Base-by-base conservation (phyloP, 495 filamentous ascomycete species). In the Aspergillus conjunctus region DNA sequence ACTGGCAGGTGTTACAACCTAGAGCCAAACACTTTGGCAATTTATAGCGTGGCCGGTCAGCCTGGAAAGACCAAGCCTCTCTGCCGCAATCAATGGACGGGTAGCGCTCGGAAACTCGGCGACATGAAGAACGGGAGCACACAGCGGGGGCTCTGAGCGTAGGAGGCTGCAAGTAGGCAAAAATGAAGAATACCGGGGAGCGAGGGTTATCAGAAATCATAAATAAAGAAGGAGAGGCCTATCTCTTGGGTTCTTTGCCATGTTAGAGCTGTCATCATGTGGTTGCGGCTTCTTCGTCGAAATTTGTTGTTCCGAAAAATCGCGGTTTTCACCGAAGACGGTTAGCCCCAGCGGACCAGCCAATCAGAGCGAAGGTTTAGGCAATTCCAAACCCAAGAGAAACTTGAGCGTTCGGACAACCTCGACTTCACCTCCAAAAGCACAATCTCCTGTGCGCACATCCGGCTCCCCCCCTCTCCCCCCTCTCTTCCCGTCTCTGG, bases 291-390 rank as follows among this genome's bases (percentile, higher is more conserved):
- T 31, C 52, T 37, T 55, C 20, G 26, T 22, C 66, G 32, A 61
- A 63, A 61, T 62, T 57, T 63, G 62, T 59, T 64, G 67, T 72
- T 70, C 68, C 68, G 71, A 71, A 68, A 70, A 69, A 41, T 73
- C 68, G 68, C 74, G 74, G 71, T 72, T 72, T 71, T 74, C 67
- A 71, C 74, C 74, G 71, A 75, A 65, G 62, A 54, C 56, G 65
- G 65, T 66, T 69, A 68, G 65, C 58, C 58, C 71, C 59, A 48
- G 21, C 8, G 17, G 30, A 43, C 5, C 58, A 58, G 61, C 69
- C 76, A 79, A 79, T 77, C 76, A 79, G 63, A 51, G 56, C 44
- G 68, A 73, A 67, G 68, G 73, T 73, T 74, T 75, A 71, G 68
- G 70, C 73, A 76, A 71, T 75, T 68, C 65, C 68, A 71, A 70